phyloP scores from a whole-genome alignment of 2,329 filamentous ascomycete species.

The Pseudopithomyces chartarum region DNA sequence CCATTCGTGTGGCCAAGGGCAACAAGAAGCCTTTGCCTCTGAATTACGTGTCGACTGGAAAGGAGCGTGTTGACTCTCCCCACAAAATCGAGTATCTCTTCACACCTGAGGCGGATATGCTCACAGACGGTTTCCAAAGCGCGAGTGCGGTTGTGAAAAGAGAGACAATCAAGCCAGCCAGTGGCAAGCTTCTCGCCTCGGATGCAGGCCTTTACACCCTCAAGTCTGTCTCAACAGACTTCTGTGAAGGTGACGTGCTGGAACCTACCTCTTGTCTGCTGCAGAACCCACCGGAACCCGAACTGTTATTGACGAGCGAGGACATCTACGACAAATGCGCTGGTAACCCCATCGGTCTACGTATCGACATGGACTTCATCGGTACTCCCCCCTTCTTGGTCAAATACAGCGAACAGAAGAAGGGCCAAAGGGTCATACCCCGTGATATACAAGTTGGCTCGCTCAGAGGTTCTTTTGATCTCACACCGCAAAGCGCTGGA shows the following conservation, averaged over 20 bases:
- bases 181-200: constrained; percentile 70
- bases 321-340: constrained; percentile 95
- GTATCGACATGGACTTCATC: constrained; percentile 85
- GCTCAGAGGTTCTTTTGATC: constrained; percentile 80
- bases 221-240: constrained; percentile 76
- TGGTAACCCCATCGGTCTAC: constrained; percentile 87
- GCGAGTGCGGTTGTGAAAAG: constrained; percentile 62
- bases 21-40: constrained; percentile 71
- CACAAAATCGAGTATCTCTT: constrained; percentile 83
- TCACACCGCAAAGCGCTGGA: constrained; percentile 80
- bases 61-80: constrained; percentile 63
- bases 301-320: constrained; percentile 73
- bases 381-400: constrained; percentile 92
- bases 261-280: constrained; percentile 94
- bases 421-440: constrained; percentile 59
- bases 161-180: constrained; percentile 64
- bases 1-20: constrained; percentile 82
- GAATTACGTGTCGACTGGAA: constrained; percentile 67
- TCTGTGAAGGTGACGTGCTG: constrained; percentile 84
- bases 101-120: constrained; percentile 72
- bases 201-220: constrained; percentile 86
- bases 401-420: constrained; percentile 71
- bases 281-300: constrained; percentile 87
- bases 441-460: constrained; percentile 63
- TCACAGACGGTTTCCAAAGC: constrained; percentile 69